Base-by-base conservation (phyloP, 306 rosid genomes). In the Psophocarpus tetragonolobus region DNA sequence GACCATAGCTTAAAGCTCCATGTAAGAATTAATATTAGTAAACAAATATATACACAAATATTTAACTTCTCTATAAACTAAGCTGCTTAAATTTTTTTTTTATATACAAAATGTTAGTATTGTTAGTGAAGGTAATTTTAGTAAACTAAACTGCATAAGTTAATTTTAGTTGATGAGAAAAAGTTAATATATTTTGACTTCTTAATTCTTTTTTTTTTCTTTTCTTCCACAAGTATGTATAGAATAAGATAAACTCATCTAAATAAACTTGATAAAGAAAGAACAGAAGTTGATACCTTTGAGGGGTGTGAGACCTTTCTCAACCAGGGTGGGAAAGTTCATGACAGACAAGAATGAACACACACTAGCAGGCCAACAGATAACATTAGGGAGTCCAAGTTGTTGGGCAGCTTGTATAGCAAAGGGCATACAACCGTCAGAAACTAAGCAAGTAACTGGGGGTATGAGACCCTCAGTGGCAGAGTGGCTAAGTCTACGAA, bases 331-430 rank as follows among this genome's bases (percentile, higher is more conserved):
- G 10, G 32, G 75, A 65, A 11, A 24, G 54, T 56, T 68, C 33
- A 48, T 7, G 56, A 32, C 0, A 35, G 65, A 66, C 72, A 81
- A 75, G 12, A 51, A 7, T 4, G 71, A 8, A 26, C 38, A 32
- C 0, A 67, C 72, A 45, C 77, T 47, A 0, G 41, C 30, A 0
- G 85, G 51, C 44, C 72, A 68, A 23, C 4, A 24, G 17, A 75
- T 27, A 27, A 62, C 12, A 27, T 53, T 23, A 18, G 84, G 84
- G 21, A 81, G 44, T n/a, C 23, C 75, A 54, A 81, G 17, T 12
- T 68, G 48, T 58, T 45, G 51, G n/a, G 85, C 85, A 58, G 77
- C 85, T 68, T 58, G 48, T 53, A 42, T n/a, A 23, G 77, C 1
- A 17, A 81, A 81, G 4, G 70, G 1, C 81, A 81, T 45, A 57